Percentiles rank a stretch among this genome's conserved stretches.
phyloP scores from a whole-genome alignment of 768 basidiomycete species.

The Myochromella boudieri region DNA sequence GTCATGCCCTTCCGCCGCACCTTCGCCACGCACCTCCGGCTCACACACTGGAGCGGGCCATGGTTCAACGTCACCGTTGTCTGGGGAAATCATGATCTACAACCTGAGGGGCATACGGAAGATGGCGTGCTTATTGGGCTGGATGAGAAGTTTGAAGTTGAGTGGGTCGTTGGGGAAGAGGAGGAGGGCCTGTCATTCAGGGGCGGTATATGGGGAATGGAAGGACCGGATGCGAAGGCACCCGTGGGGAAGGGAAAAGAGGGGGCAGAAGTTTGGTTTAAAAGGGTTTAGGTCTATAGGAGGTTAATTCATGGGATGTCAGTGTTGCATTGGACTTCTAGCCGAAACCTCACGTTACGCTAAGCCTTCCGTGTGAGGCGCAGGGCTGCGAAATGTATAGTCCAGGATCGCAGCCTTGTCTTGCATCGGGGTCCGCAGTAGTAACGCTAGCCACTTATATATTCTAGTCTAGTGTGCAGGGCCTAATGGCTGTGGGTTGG shows the following conservation, averaged over 20 bases:
- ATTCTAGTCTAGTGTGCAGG: no score
- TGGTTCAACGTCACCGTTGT: constrained; percentile 37
- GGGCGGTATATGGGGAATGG: constrained; percentile 41
- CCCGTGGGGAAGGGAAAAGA: constrained; percentile 30
- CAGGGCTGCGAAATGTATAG: no score
- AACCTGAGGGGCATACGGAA: constrained; percentile 1
- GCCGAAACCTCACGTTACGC: no score
- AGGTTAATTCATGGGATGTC: no score
- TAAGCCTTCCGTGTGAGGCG: no score
- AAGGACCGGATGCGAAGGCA: constrained; percentile 28
- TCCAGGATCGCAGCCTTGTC: no score
- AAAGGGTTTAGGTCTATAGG: constrained; percentile 9
- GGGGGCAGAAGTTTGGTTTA: constrained; percentile 42
- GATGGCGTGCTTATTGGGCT: constrained; percentile 33
- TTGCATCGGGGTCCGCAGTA: no score
- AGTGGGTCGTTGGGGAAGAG: constrained; percentile 30
- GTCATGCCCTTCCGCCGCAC: constrained; percentile 33
- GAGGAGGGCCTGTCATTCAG: constrained; percentile 37
- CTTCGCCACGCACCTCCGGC: constrained; percentile 36
- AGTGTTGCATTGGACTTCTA: no score
- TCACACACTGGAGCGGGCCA: constrained; percentile 36
- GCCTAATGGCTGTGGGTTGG: no score
- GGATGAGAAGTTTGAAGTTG: constrained; percentile 35
- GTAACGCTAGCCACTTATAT: no score
- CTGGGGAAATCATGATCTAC: constrained; percentile 32